Percentiles rank a stretch among this genome's conserved stretches.
These are phyloP conservation scores for Hyaloscypha bicolor DNA, from an alignment of 495 filamentous ascomycete genomes.

Conservation along the genomic window DNA sequence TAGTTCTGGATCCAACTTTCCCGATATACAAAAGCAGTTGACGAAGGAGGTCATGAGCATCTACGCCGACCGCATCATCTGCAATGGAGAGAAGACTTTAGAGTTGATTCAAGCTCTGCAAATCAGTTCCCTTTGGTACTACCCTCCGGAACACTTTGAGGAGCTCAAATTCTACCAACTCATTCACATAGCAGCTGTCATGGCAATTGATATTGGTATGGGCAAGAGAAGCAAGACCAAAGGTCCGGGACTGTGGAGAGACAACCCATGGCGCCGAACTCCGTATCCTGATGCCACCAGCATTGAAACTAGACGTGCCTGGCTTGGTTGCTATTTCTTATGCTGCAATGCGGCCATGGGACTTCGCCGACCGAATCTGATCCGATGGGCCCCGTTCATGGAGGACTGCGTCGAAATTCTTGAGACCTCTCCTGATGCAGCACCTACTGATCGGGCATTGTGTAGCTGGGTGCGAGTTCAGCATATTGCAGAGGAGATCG, in stretches of 20 bases:
- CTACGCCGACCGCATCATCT: conserved; percentile 73
- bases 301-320: conserved; percentile 75
- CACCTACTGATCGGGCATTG: conserved; percentile 70
- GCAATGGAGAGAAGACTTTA: conserved; percentile 78
- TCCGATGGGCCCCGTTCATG: conserved; percentile 84
- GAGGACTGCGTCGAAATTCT: conserved; percentile 79
- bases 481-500: conserved; percentile 80
- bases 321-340: conserved; percentile 82
- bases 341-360: conserved; percentile 73
- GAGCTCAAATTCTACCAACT: conserved; percentile 92
- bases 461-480: conserved; percentile 78
- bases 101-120: conserved; percentile 85
- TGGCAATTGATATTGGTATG: conserved; percentile 88
- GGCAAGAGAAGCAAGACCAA: conserved; percentile 54
- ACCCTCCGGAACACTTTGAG: conserved; percentile 78
- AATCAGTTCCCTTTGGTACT: conserved; percentile 77
- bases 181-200: conserved; percentile 78
- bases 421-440: conserved; percentile 68
- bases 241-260: conserved; percentile 42
- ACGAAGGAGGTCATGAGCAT: conserved; percentile 70
- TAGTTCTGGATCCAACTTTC: conserved; percentile 63
- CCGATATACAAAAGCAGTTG: conserved; percentile 59
- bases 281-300: conserved; percentile 61
- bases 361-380: conserved; percentile 76
- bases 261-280: conserved; percentile 51